Evolutionary conservation across 371 early-diverging fungal genomes (phyloP), one percentile per base, ranked within the genome.

Genomic region (Coemansia sp.): DNA sequence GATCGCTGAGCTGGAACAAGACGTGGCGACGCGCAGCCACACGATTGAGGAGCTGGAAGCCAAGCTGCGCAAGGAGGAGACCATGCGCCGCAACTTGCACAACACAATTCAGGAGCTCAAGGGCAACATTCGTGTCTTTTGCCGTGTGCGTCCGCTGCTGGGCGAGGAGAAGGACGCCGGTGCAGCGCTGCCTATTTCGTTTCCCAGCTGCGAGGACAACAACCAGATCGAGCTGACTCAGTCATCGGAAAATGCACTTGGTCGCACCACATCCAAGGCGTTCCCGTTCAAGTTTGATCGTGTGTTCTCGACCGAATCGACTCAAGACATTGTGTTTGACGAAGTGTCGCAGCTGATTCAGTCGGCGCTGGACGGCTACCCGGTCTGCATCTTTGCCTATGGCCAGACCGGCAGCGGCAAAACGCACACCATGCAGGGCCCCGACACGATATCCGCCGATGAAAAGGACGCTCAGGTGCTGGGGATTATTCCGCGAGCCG

Each of bases 401-500:
- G 99, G 99, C 0, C 99, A 99, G 83, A 99, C 99, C 3, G 99
- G 99, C 0, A 91, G 93, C 73, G 99, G 99, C 52, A 99, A 99
- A 82, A 90, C 92, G 2, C 87, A 84, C 63, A 93, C 93, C 0
- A 93, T 93, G 93, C 89, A 91, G 74, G 93, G 92, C 9, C 85
- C 88, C 0, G 61, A 80, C 28, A 1, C 58, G 24, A 64, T 69
- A 15, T 51, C 65, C 1, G 61, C 36, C 24, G 67, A 73, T 21
- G 67, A 80, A 5, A 76, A 67, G 32, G 70, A 72, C 28, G 80
- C 83, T 26, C 73, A 80, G 15, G 79, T 67, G 17, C 77, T 84
- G 70, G 95, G 94, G 15, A 93, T 98, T 88, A 94, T 98, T 69
- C 94, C 96, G 44, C 86, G 94, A 23, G 91, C 95, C 0, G 91